Base-by-base conservation (phyloP, 805 yeast genomes). In the Myxozyma vanderwaltii region DNA sequence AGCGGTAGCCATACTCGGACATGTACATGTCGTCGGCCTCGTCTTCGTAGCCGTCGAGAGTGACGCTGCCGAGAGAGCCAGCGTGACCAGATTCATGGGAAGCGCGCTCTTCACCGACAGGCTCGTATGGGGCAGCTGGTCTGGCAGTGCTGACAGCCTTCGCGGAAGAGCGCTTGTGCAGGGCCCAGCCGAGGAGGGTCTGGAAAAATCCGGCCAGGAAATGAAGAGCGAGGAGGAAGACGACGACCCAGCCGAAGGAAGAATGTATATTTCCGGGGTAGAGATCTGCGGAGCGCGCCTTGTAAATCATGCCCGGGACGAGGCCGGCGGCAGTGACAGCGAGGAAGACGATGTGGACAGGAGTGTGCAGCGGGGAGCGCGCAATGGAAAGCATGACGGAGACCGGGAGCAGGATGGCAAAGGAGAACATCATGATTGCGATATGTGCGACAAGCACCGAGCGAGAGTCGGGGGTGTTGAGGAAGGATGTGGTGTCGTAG, bases 201-300 rank as follows among this genome's bases (percentile, higher is more conserved):
- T 77, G 73, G 35, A 86, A 68, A 5, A 85, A 65, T 0, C 90
- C 85, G 17, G 82, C 69, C 12, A 76, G 61, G 69, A 80, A 82
- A 64, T 89, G 96, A 1, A 76, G 72, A 1, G 79, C 58, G 1
- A 84, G 72, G 10, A 83, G 71, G 51, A 85, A 70, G 10, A 86
- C 72, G 59, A 90, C 73, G 10, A 88, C 80, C 69, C 81, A 75
- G 24, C 87, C 80, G 83, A 88, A 83, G 67, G 79, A 81, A 13
- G 82, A 74, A 72, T 91, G 91, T 0, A 87, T 86, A 70, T 89
- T 89, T 41, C 80, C 77, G 0, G 96, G 96, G 71, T 89, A 92
- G 67, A 89, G 75, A 56, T 80, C 70, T 27, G 68, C 77, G 0
- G 88, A 86, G 24, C 84, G 85, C 17, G 86, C 76, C 3, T 76